Conservation (phyloP, 176 grass and related monocot genomes). For the Eleusine indica region DNA sequence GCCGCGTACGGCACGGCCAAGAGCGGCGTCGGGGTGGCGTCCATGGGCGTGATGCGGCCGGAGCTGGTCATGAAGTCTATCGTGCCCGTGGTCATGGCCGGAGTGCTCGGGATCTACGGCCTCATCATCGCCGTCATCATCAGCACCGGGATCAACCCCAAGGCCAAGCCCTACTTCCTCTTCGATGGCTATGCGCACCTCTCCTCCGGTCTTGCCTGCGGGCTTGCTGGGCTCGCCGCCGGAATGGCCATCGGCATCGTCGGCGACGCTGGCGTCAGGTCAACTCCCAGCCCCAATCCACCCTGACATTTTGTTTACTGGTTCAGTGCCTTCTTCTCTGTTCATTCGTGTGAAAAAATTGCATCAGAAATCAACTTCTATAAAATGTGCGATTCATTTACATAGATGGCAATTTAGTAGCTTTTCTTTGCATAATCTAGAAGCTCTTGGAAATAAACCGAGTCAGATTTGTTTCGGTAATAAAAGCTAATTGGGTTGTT, state of each 20-base stretch:
- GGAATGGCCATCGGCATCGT: conserved; percentile 73
- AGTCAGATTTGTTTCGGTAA: no score
- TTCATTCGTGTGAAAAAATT: not conserved
- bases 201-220: conserved; percentile 61
- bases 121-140: conserved; percentile 44
- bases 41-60: conserved; percentile 70
- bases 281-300: not conserved
- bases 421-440: not conserved
- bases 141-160: conserved; percentile 70
- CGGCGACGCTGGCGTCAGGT: conserved; percentile 66
- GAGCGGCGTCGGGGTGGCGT: conserved; percentile 70
- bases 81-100: conserved; percentile 68
- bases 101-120: conserved; percentile 61
- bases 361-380: not conserved
- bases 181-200: conserved; percentile 70
- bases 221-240: conserved; percentile 54
- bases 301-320: not conserved
- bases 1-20: conserved; percentile 73
- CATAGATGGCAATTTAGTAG: no score
- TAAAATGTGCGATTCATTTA: not conserved
- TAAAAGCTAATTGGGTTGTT: not conserved
- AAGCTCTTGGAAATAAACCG: not conserved
- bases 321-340: not conserved
- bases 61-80: conserved; percentile 73
- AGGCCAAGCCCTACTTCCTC: conserved; percentile 70